Base-by-base conservation (phyloP, 352 stramenopile species). In the Globisporangium cystogenes region DNA sequence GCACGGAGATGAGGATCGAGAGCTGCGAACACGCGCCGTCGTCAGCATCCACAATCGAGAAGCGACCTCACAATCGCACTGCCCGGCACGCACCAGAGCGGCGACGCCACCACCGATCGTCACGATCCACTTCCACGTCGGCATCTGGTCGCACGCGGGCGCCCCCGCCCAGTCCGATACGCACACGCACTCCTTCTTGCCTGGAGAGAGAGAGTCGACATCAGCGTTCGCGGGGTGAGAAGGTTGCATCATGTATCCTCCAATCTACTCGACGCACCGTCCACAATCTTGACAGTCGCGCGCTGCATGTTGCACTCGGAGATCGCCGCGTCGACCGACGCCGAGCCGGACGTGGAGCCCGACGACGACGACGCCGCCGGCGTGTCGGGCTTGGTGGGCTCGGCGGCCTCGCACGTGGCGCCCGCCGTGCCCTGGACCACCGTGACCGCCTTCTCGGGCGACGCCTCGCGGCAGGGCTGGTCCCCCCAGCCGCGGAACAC, bases 151-250 rank as follows among this genome's bases (percentile, higher is more conserved):
- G 40, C 76, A 87, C 36, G 67, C 60, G 1, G 76, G 76, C 33
- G 76, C 70, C 24, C 77, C 71, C 1, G 68, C 67, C 76, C 76
- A 87, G 54, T 86, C 76, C 36, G 72, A 83, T 16, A 82, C 74
- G 44, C 76, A 87, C 21, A 84, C 73, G 27, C 76, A 87, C 16
- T 58, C 57, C 26, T 63, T 53, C 21, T 63, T 45, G n/a, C 68
- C 53, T 57, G 21, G 16, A n/a, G n/a, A n/a, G n/a, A n/a, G n/a
- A n/a, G n/a, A n/a, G n/a, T n/a, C n/a, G n/a, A n/a, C n/a, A n/a
- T n/a, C n/a, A n/a, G n/a, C n/a, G n/a, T n/a, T n/a, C n/a, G n/a
- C n/a, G n/a, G n/a, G n/a, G n/a, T n/a, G n/a, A n/a, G n/a, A n/a
- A n/a, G n/a, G n/a, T n/a, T n/a, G n/a, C n/a, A 36, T 12, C 31